Evolutionary conservation across 257 asterid genomes (phyloP), one percentile per base, ranked within the genome.

Genomic region (Nicotiana tomentosiformis): DNA sequence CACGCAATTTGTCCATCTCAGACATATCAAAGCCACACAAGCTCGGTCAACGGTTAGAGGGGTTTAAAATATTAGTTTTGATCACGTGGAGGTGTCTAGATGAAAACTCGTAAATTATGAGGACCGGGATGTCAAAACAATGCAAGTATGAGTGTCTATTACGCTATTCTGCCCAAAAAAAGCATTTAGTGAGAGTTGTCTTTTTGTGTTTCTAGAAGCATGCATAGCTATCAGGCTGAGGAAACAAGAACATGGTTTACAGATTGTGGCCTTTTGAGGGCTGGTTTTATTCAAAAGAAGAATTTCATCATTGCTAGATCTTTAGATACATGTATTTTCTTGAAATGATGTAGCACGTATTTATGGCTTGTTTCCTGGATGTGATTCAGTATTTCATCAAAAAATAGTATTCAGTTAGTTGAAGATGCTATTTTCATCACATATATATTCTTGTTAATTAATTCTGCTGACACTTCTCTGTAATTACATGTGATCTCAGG

Each of bases 401-500:
- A 72, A 72, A 23, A 46, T 20, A 5, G 8, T 49, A 20, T 72
- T 18, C 80, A 76, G 65, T 51, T 76, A 29, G 46, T 76, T 51
- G 65, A 76, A 72, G 53, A 15, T 51, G 55, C 46, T 29, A 4
- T 4, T 15, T 26, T 49, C 29, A 6, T 23, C 26, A 23, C 61
- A 72, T 23, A 43, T 43, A 11, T 66, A 11, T 46, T 23, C 14
- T 43, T 46, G 61, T 26, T 49, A 74, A 26, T 51, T 9, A 3
- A 10, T 76, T 76, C 46, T 26, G 15, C 65, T 26, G 62, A 76
- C 80, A 51, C 65, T 4, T 51, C 9, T 32, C 1, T 76, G 58
- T 51, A 32, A 74, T 74, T 65, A 10, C 53, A 18, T 5, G 1
- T 78, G 85, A 79, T 53, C 64, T 80, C 92, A 96, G 99, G 99